A percentile compares a stretch with the other conserved stretches of the same genome.
phyloP scores from a whole-genome alignment of 345 rosid genomes.

The Crucihimalaya himalaica region DNA sequence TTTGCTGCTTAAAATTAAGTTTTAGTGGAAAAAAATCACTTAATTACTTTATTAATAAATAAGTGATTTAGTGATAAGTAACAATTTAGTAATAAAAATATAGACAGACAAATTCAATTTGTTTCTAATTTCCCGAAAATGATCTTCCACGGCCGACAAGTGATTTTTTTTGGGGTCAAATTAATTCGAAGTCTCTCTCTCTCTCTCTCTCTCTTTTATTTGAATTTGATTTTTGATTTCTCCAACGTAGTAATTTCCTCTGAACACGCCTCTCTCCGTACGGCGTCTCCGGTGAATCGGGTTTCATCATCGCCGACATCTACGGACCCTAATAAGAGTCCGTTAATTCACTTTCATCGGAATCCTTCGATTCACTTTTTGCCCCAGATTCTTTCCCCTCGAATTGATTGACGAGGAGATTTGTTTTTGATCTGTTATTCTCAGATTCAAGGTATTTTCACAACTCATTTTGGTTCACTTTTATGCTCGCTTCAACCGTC shows the following conservation, averaged over 20 bases:
- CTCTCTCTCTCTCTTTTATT: neutral
- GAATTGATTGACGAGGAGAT: slow-evolving; percentile 11
- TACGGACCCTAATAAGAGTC: neutral
- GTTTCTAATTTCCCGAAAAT: too few relatives aligned
- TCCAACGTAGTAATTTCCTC: slow-evolving; percentile 15
- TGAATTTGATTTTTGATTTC: slow-evolving; percentile 7
- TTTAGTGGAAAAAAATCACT: too few relatives aligned
- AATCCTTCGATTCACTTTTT: neutral
- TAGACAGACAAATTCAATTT: too few relatives aligned
- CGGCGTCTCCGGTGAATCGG: slow-evolving; percentile 27
- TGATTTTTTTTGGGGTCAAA: neutral
- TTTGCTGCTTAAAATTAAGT: too few relatives aligned
- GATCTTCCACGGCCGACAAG: neutral
- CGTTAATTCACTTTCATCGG: neutral
- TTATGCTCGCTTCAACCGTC: neutral
- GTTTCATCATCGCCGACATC: slow-evolving; percentile 5
- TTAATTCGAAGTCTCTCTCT: neutral
- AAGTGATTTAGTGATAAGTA: too few relatives aligned
- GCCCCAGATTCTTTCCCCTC: neutral
- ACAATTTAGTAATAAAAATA: too few relatives aligned
- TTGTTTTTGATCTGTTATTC: slow-evolving; percentile 17
- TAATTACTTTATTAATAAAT: too few relatives aligned
- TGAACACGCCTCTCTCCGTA: slow-evolving; percentile 3
- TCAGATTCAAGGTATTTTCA: slow-evolving; percentile 29
- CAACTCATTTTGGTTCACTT: neutral